A percentile compares a stretch with the other conserved stretches of the same genome.
Conservation (phyloP, 1,284 basidiomycete genomes). For the Ceratobasidium sp. region DNA sequence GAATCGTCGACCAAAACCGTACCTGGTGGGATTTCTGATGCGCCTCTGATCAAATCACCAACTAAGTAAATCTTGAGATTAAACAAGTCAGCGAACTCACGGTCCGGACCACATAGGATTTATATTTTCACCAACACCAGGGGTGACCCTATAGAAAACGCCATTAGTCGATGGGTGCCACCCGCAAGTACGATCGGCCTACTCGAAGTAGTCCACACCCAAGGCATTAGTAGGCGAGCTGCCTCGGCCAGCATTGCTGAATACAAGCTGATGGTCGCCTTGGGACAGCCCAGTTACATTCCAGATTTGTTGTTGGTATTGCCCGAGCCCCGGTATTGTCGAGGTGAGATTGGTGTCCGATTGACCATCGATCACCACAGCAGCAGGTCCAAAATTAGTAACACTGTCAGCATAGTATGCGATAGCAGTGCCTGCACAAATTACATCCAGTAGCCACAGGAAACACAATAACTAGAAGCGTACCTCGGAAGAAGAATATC, state of each 20-base stretch:
- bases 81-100: background rate
- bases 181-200: background rate
- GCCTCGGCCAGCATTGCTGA: background rate
- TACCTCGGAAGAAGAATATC: slow-evolving; percentile 13
- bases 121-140: background rate
- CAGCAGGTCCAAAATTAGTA: background rate
- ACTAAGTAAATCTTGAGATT: too few species aligned
- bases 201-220: slow-evolving; percentile 4
- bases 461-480: background rate
- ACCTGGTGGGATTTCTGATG: background rate
- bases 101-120: background rate
- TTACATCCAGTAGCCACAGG: background rate
- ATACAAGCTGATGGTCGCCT: slow-evolving; percentile 17
- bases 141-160: background rate
- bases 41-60: too few species aligned
- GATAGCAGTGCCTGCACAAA: slow-evolving; percentile 3
- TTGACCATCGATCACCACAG: background rate
- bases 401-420: background rate
- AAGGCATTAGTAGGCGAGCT: background rate
- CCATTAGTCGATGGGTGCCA: background rate
- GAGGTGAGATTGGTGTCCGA: background rate
- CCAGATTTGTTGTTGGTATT: background rate
- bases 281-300: background rate
- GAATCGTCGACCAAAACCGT: slow-evolving; percentile 6
- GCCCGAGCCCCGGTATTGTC: background rate